These are phyloP conservation scores for Stagonosporopsis rhizophila DNA, from an alignment of 2,329 filamentous ascomycete genomes.

Conservation along the genomic window DNA sequence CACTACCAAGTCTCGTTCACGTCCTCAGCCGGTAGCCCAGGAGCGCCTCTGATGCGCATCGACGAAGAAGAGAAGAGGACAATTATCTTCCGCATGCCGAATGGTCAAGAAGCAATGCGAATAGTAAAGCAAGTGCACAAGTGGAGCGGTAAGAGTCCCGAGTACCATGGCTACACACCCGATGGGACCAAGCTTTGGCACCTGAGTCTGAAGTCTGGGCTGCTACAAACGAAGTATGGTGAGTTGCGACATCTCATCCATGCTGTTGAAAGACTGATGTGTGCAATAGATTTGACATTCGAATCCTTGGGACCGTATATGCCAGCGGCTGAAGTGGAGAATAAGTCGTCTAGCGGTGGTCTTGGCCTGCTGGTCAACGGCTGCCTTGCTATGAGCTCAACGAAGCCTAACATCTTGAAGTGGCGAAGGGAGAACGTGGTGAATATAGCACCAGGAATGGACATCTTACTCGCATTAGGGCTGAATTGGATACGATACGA, in stretches of 20 bases:
- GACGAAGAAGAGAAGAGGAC: constrained; percentile 20
- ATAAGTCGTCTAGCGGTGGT: constrained; percentile 24
- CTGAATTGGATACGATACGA: constrained; percentile 24
- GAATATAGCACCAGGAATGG: constrained; percentile 31
- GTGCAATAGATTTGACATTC: not conserved
- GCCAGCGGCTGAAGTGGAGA: constrained; percentile 11
- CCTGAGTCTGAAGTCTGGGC: constrained; percentile 18
- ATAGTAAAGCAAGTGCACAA: constrained; percentile 21
- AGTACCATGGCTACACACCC: constrained; percentile 23
- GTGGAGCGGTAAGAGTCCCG: constrained; percentile 12
- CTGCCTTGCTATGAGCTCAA: constrained; percentile 20
- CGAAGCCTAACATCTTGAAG: not conserved
- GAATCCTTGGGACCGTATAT: not conserved
- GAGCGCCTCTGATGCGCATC: constrained; percentile 21
- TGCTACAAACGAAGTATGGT: constrained; percentile 25
- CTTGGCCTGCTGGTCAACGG: constrained; percentile 27
- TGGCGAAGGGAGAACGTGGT: constrained; percentile 10
- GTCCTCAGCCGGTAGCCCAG: constrained; percentile 10
- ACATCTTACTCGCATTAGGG: constrained; percentile 28
- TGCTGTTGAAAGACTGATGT: not conserved
- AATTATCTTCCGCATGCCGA: constrained; percentile 21
- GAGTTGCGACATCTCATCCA: not conserved
- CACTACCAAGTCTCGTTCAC: constrained; percentile 17
- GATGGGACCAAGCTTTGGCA: constrained; percentile 25
- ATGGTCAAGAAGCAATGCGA: constrained; percentile 24